These are phyloP conservation scores for Microdochium nivale DNA, from an alignment of 2,329 filamentous ascomycete species.

Conservation along the genomic window DNA sequence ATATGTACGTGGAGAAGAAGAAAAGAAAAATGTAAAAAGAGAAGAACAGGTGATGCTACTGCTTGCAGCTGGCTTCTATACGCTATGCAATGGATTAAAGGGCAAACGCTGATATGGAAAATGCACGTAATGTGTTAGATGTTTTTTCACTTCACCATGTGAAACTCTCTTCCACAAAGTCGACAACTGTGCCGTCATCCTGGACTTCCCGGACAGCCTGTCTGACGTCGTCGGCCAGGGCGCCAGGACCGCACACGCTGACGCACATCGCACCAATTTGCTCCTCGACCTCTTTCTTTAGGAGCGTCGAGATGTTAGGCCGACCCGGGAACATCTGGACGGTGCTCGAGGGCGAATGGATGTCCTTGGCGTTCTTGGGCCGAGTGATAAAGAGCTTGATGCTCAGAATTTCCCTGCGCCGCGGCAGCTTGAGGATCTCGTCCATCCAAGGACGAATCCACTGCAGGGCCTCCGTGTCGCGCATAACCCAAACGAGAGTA, in stretches of 20 bases:
- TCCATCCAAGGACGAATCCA: conserved; percentile 89
- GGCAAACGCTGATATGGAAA: neutral
- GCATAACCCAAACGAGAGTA: conserved; percentile 86
- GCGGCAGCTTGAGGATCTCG: conserved; percentile 65
- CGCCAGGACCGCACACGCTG: conserved; percentile 68
- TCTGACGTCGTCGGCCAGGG: conserved; percentile 67
- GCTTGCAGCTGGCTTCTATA: too few relatives aligned
- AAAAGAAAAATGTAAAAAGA: too few relatives aligned
- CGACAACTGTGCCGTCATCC: conserved; percentile 52
- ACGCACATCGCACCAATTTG: conserved; percentile 87
- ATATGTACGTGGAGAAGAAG: too few relatives aligned
- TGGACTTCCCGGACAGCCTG: conserved; percentile 56
- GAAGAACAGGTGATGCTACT: too few relatives aligned
- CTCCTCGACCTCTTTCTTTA: conserved; percentile 72
- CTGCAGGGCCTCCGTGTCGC: conserved; percentile 79
- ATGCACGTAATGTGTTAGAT: neutral
- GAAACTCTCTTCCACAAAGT: conserved; percentile 74
- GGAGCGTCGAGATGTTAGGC: conserved; percentile 71
- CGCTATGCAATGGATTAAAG: too few relatives aligned
- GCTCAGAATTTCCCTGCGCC: conserved; percentile 71
- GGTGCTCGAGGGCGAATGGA: conserved; percentile 65
- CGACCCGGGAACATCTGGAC: conserved; percentile 90
- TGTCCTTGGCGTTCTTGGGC: conserved; percentile 74
- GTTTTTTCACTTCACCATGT: conserved; percentile 38
- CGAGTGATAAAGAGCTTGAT: conserved; percentile 88